These are phyloP conservation scores for Solanum appendiculatum DNA, from an alignment of 257 asterid genomes.

Conservation along the genomic window DNA sequence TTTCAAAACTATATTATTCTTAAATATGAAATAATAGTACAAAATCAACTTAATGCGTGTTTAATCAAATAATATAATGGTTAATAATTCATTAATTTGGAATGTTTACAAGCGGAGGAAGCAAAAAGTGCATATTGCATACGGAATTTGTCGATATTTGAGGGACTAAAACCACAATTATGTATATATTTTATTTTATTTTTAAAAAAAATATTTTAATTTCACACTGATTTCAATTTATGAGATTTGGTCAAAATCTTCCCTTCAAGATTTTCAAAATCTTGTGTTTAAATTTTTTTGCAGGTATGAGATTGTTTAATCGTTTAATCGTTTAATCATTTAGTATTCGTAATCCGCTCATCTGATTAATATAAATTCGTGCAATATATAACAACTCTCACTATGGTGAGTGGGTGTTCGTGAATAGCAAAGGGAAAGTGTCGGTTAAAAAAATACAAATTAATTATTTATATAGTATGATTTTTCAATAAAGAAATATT, in stretches of 20 bases:
- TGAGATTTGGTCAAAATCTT: background rate
- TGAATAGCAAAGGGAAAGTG: no score
- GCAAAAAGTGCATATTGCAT: background rate
- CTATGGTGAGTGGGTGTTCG: background rate
- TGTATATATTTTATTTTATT: no score
- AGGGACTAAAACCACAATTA: no score
- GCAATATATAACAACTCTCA: background rate
- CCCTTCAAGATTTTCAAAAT: background rate
- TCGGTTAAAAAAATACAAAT: background rate
- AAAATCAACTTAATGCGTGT: background rate
- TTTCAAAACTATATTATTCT: background rate
- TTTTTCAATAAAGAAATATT: background rate
- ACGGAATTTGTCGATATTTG: background rate
- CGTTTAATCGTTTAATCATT: background rate
- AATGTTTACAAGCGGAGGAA: background rate
- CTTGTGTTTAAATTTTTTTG: background rate
- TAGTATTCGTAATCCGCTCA: background rate
- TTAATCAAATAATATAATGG: background rate
- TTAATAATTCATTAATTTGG: background rate
- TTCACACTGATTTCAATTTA: background rate
- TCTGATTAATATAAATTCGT: background rate
- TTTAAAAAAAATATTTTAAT: no score
- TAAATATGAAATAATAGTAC: background rate
- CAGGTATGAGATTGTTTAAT: background rate
- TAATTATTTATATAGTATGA: background rate